Evolutionary conservation across 176 grass and related monocot genomes (phyloP).

Genomic region (Cymbopogon citratus): DNA sequence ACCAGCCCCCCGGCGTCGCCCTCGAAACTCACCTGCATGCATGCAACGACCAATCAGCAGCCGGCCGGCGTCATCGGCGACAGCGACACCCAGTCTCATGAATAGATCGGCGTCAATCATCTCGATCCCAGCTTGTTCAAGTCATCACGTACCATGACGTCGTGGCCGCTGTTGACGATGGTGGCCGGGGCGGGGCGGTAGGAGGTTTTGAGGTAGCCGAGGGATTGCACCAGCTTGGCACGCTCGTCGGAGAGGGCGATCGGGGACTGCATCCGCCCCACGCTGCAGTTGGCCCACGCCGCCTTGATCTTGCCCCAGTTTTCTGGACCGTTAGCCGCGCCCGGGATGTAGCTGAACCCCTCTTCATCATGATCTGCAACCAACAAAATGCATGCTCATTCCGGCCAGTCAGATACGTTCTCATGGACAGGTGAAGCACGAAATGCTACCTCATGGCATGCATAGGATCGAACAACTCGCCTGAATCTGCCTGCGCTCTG

Average conservation of each 20-base stretch:
- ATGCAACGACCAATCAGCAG: background rate
- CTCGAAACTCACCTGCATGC: slow-evolving; percentile 33
- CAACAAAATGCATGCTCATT: background rate
- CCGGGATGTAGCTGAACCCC: slow-evolving; percentile 40
- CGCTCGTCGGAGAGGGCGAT: slow-evolving; percentile 46
- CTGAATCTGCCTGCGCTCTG: slow-evolving; percentile 25
- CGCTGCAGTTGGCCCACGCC: slow-evolving; percentile 37
- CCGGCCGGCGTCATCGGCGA: no score
- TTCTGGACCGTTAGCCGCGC: slow-evolving; percentile 39
- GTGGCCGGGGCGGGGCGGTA: slow-evolving; percentile 38
- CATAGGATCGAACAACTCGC: background rate
- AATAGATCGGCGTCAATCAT: no score
- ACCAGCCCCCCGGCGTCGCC: slow-evolving; percentile 43
- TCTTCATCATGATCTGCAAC: background rate
- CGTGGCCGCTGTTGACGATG: slow-evolving; percentile 60
- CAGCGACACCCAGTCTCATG: no score
- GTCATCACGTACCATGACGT: slow-evolving; percentile 38
- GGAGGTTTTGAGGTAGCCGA: slow-evolving; percentile 38
- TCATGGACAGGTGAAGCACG: background rate
- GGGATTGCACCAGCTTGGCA: slow-evolving; percentile 14
- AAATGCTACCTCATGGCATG: no score
- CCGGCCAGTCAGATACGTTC: background rate
- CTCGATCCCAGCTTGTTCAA: background rate
- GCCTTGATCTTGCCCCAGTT: slow-evolving; percentile 43
- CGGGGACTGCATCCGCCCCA: slow-evolving; percentile 61